Base-by-base conservation (phyloP, 2,329 filamentous ascomycete species). In the Botryotinia narcissicola region DNA sequence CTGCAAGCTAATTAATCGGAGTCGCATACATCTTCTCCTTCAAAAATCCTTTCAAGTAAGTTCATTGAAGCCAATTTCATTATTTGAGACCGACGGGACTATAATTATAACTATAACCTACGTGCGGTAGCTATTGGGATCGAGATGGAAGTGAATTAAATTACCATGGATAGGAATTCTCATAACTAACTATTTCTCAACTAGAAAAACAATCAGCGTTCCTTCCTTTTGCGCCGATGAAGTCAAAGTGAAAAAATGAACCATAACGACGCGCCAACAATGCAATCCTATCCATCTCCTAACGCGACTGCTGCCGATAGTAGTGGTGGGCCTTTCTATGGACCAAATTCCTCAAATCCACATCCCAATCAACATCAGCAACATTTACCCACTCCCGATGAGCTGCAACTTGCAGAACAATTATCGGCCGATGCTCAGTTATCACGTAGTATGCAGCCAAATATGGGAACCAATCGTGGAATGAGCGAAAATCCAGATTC, bases 401-500 rank as follows among this genome's bases (percentile, higher is more conserved):
- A 73, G 20, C 29, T 73, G 32, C 66, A 73, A 37, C 60, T 80
- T 86, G 60, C 83, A 82, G 66, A 69, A 32, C 66, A 69, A 29
- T 18, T 69, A 57, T 69, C 66, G 8, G 66, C 66, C 66, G 66
- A 69, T 25, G 84, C 84, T 18, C 85, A 86, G 76, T 78, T 86
- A 59, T 84, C 84, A 74, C 84, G 84, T 51, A 83, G 83, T 76
- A 80, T 84, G n/a, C 82, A 82, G 35, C 82, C 84, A 54, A 83
- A 83, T 69, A 83, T 86, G 69, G 82, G 81, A 64, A 81, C 74
- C 16, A 73, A 75, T n/a, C 82, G 59, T 80, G 77, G 70, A 81
- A 83, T 80, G 82, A 80, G 57, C 78, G 84, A 80, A 37, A 74
- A 69, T 54, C 83, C 83, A 62, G 83, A 84, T 76, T 79, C 70